A percentile compares a stretch with the other conserved stretches of the same genome.
phyloP scores from a whole-genome alignment of 768 basidiomycete genomes.

The Suillus cothurnatus region DNA sequence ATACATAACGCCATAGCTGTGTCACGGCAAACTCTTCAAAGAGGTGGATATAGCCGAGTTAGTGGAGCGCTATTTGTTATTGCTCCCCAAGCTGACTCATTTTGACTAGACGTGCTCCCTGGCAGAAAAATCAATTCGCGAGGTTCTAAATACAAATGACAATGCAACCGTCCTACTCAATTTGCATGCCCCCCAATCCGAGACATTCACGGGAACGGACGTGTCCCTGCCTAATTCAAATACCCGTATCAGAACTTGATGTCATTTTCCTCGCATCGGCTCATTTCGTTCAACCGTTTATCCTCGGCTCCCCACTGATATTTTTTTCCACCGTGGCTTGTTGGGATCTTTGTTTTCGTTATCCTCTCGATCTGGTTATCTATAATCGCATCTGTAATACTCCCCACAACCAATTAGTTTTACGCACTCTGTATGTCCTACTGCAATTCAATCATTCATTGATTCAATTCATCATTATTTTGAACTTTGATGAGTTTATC shows the following conservation, averaged over 20 bases:
- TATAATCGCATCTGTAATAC: conserved; percentile 30
- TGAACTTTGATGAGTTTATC: not conserved
- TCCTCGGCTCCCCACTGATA: conserved; percentile 12
- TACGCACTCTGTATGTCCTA: conserved; percentile 21
- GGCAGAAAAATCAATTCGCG: conserved; percentile 69
- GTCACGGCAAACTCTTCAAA: conserved; percentile 62
- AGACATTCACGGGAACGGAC: conserved; percentile 18
- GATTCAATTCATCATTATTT: not conserved
- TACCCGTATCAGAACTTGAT: conserved; percentile 30
- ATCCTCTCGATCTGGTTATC: conserved; percentile 4
- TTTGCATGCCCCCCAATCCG: conserved; percentile 48
- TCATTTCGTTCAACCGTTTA: not conserved
- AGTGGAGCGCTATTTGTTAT: conserved; percentile 22
- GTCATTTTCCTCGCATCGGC: not conserved
- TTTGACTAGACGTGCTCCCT: conserved; percentile 61
- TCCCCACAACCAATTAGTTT: conserved; percentile 15
- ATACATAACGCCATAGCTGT: conserved; percentile 81
- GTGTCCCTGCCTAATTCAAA: conserved; percentile 12
- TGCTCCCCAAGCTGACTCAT: not conserved
- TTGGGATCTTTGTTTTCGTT: not conserved
- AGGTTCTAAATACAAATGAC: conserved; percentile 69
- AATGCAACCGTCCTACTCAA: conserved; percentile 66
- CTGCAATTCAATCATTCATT: not conserved
- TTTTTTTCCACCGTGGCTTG: conserved; percentile 10
- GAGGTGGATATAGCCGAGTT: conserved; percentile 56